phyloP scores from a whole-genome alignment of 495 filamentous ascomycete genomes.

The Penicillium bialowiezense region DNA sequence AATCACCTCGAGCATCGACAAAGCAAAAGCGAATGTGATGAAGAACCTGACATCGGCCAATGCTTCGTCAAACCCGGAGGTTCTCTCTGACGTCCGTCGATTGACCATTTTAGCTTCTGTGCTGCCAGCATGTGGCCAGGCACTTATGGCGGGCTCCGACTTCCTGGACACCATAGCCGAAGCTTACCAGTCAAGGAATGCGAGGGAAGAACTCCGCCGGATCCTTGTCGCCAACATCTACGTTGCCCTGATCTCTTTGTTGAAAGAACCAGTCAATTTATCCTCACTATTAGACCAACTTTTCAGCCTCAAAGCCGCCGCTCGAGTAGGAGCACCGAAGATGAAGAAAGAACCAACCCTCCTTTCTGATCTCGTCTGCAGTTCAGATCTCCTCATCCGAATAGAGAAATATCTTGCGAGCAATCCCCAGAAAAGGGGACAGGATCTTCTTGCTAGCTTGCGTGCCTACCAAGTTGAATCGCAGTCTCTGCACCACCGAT shows the following conservation, averaged over 20 bases:
- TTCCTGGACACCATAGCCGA: conserved; percentile 72
- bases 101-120: conserved; percentile 40
- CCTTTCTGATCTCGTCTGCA: conserved; percentile 46
- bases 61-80: conserved; percentile 24
- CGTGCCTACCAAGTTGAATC: conserved; percentile 45
- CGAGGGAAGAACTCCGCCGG: conserved; percentile 51
- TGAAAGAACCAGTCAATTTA: conserved; percentile 63
- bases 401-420: conserved; percentile 56
- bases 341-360: conserved; percentile 38
- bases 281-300: conserved; percentile 76
- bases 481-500: conserved; percentile 52
- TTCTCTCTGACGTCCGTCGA: conserved; percentile 33
- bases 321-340: conserved; percentile 49
- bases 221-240: conserved; percentile 68
- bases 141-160: conserved; percentile 79
- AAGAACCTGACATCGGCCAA: conserved; percentile 47
- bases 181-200: conserved; percentile 57
- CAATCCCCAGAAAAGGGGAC: conserved; percentile 45
- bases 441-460: conserved; percentile 39
- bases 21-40: conserved; percentile 45
- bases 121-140: conserved; percentile 40
- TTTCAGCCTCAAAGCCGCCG: conserved; percentile 71
- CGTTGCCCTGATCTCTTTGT: conserved; percentile 64
- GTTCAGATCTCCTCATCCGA: conserved; percentile 35
- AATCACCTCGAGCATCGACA: conserved; percentile 41